These are phyloP conservation scores for Rhodomyrtus tomentosa DNA, from an alignment of 345 rosid species.

Conservation along the genomic window DNA sequence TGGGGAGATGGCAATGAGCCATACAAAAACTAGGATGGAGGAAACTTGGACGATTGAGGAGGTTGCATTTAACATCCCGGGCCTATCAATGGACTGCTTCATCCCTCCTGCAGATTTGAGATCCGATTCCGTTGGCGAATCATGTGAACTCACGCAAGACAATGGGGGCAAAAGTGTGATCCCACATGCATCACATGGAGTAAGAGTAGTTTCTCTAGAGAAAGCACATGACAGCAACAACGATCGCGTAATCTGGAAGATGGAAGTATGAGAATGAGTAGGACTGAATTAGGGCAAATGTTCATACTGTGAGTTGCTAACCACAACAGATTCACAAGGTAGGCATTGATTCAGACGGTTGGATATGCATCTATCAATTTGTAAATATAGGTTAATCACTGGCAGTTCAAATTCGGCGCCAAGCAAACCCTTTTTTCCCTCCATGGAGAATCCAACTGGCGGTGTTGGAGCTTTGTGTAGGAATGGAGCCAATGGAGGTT, in stretches of 20 bases:
- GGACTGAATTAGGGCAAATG: not conserved
- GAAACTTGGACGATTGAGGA: slow-evolving; percentile 17
- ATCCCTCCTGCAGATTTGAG: slow-evolving; percentile 12
- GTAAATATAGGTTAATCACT: not conserved
- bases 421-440: not conserved
- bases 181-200: not conserved
- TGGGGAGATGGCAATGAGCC: slow-evolving; percentile 40
- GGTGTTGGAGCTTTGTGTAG: not conserved
- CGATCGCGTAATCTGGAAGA: not conserved
- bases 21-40: slow-evolving; percentile 14
- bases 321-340: not conserved
- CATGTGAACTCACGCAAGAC: not conserved
- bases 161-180: not conserved
- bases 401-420: not conserved
- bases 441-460: not conserved
- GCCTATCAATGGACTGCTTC: slow-evolving; percentile 11
- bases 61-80: slow-evolving; percentile 8
- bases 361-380: not conserved
- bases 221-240: not conserved
- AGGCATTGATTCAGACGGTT: not conserved
- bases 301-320: not conserved
- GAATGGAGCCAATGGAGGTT: not conserved
- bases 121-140: not conserved
- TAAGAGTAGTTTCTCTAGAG: slow-evolving; percentile 3
- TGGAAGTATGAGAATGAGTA: not conserved